Evolutionary conservation across 163 green algal species (phyloP), one percentile per base, ranked within the genome.

Genomic region (Scenedesmus sp.): DNA sequence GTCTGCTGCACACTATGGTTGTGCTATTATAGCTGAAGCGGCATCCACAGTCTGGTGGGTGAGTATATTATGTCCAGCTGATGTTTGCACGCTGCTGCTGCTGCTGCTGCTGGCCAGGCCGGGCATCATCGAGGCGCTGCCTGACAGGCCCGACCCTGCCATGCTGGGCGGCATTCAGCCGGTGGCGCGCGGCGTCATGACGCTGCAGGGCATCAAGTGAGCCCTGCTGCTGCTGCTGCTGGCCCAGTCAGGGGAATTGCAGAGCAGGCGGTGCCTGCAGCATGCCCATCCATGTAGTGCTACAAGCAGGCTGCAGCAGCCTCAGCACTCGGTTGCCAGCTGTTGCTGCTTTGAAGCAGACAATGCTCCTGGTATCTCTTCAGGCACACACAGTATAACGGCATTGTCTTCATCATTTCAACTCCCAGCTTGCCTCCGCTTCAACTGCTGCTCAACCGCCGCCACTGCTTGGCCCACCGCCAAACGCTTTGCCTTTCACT

Each of bases 61-160:
- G 26, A 26, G 26, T 26, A 26, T 26, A 26, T 26, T 26, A 26
- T 26, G 26, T 26, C 26, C 26, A 23, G 76, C 76, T 59, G 23
- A 81, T 46, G 34, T 46, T 46, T 46, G 34, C 0, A 46, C 60
- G 62, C n/a, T 52, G 74, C 16, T 57, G n/a, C 60, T 20, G 84
- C 82, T 82, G 34, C 70, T 55, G 57, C 54, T 70, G 66, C 60
- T 73, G 62, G 5, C 54, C 79, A 85, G 93, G 18, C 84, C 87
- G 70, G 91, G 77, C 59, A 93, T 96, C 57, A 88, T 95, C 87
- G 95, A 97, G n/a, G 95, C 95, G 55, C 82, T 97, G 87, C 95
- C 95, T 0, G 91, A 94, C 74, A 91, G 87, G 81, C 93, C 93
- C 20, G 95, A 97, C 87, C 95, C 95, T 18, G 93, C 95, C 5